Evolutionary conservation across 2,329 filamentous ascomycete species (phyloP), one percentile per base, ranked within the genome.

Genomic region (Ascomycota sp.): DNA sequence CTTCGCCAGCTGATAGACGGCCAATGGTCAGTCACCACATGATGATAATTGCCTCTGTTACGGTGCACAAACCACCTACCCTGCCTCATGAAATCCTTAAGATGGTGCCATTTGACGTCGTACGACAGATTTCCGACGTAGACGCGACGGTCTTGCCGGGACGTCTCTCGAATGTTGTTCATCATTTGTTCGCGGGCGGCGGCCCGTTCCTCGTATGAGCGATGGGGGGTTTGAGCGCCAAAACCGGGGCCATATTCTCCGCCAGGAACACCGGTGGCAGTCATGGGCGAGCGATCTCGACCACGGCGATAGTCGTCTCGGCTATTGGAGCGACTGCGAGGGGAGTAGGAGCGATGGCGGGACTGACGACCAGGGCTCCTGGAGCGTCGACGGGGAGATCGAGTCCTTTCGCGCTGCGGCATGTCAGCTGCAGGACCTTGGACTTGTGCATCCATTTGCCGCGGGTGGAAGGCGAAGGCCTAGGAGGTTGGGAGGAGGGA

Each of bases 51-150:
- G n/a, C n/a, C n/a, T n/a, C n/a, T 36, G 35, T 17, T 15, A 30
- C 7, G 8, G 2, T n/a, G 3, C 3, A 19, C 3, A 20, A 43
- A 38, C 40, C 43, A 41, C 77, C 64, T 65, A 95, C 89, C 86
- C 73, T 93, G 82, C 70, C 89, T 79, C 89, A 98, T 98, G 54
- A 95, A 95, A 63, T 98, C 89, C 65, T 98, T 98, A 38, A 98
- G 72, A 50, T 95, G 89, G 64, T 95, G 86, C 89, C 89, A 98
- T 65, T 98, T 98, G 55, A 98, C 89, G 65, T 98, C 89, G 64
- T 98, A 98, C 29, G 85, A 89, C 44, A 98, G 69, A 54, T 98
- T 98, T 57, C 89, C 89, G 53, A 98, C 89, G 55, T 98, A 98
- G 70, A 98, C 89, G 42, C 89, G 85, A 50, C 89, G 86, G 66